Base-by-base conservation (phyloP, 148 eudicot genomes). In the Rhododendron williamsianum region DNA sequence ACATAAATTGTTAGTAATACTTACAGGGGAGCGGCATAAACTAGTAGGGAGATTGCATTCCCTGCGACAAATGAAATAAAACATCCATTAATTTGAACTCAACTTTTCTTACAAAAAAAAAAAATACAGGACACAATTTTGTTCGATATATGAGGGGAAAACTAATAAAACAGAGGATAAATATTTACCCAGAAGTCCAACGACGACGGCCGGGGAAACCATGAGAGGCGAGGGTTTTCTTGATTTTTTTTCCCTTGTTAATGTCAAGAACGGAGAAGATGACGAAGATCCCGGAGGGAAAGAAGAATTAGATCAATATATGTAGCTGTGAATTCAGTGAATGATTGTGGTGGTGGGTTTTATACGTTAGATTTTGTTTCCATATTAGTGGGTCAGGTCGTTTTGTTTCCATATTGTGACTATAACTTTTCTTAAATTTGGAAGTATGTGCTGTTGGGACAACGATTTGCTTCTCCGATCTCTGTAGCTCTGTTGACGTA, bases 151-250 rank as follows among this genome's bases (percentile, higher is more conserved):
- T 9, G 25, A 69, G 27, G 35, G 35, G 10, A 11, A n/a, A 13
- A 27, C 23, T n/a, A 36, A 15, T 8, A 11, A 71, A 76, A n/a
- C 56, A 7, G 18, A 54, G 27, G 51, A 76, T 0, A 13, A 21
- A 83, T 3, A 4, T 54, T 6, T 30, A 86, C 87, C 87, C 23
- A 86, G 19, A 76, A 86, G 76, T 43, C 87, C 87, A 19, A 86
- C 76, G 5, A 82, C 45, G 74, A 86, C 58, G 12, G 60, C 65
- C 2, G 80, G 41, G 41, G 84, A 54, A 74, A 73, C 84, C 87
- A 81, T 86, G 65, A 41, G 18, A 30, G 56, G 43, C 18, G 35
- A 10, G 43, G 23, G 13, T 36, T 46, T 54, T 13, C 13, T 54
- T 54, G 4, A 11, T 54, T 54, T 52, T 52, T 2, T 52, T 52